These are phyloP conservation scores for Pseudomassariella vexata DNA, from an alignment of 2,329 filamentous ascomycete genomes.

Conservation along the genomic window DNA sequence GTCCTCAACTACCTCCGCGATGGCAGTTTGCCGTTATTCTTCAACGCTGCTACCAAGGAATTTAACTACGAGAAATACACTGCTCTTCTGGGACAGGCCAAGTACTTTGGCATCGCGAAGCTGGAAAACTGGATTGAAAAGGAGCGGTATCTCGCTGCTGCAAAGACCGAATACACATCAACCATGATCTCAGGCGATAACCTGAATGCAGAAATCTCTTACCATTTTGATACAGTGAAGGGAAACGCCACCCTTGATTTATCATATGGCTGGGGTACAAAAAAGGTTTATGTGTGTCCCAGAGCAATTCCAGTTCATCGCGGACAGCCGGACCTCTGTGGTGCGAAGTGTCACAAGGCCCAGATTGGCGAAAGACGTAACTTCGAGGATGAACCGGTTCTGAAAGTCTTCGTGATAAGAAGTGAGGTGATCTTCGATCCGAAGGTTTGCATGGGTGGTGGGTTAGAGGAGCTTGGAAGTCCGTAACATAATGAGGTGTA, in stretches of 20 bases:
- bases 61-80: slow-evolving; percentile 28
- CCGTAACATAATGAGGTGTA: no score
- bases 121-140: slow-evolving; percentile 25
- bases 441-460: no score
- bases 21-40: slow-evolving; percentile 27
- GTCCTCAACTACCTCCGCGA: slow-evolving; percentile 27
- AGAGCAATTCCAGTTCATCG: slow-evolving; percentile 14
- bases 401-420: no score
- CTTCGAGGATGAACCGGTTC: no score
- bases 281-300: slow-evolving; percentile 34
- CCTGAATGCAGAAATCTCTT: no score
- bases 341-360: not conserved
- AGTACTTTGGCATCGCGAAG: slow-evolving; percentile 23
- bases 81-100: slow-evolving; percentile 24
- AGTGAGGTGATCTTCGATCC: no score
- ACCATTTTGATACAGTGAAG: not conserved
- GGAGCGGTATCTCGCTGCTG: slow-evolving; percentile 15
- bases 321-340: slow-evolving; percentile 14
- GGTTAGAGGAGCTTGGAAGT: no score
- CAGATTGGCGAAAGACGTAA: no score
- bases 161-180: slow-evolving; percentile 9
- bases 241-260: slow-evolving; percentile 5
- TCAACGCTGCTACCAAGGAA: slow-evolving; percentile 13
- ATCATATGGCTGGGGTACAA: slow-evolving; percentile 16
- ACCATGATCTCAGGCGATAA: not conserved